Percentiles rank a stretch among this genome's conserved stretches.
Conservation (phyloP, 371 early-diverging fungal species). For the Lichtheimia corymbifera region DNA sequence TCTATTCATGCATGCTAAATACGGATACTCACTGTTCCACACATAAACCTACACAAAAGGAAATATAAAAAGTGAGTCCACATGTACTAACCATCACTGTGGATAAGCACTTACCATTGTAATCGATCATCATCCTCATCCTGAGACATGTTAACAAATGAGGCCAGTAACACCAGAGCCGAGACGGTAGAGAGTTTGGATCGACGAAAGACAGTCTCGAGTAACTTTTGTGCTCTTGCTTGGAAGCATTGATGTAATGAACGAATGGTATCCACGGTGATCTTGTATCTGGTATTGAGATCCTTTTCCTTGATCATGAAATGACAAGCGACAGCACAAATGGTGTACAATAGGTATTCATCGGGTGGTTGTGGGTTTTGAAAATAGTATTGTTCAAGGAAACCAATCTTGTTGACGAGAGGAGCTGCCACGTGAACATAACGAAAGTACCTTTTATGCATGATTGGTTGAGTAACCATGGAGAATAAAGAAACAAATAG, state of each 20-base stretch:
- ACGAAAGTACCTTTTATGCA: slow-evolving; percentile 32
- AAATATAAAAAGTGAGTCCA: not conserved
- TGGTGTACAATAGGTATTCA: slow-evolving; percentile 30
- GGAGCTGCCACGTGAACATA: slow-evolving; percentile 28
- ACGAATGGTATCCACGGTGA: slow-evolving; percentile 6
- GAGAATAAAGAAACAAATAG: not conserved
- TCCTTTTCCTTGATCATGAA: slow-evolving; percentile 2
- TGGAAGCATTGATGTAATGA: slow-evolving; percentile 13
- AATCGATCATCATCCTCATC: slow-evolving; percentile 5
- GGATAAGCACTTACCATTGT: slow-evolving; percentile 1
- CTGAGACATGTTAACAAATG: slow-evolving; percentile 16
- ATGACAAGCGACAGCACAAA: slow-evolving; percentile 22
- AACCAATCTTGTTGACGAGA: slow-evolving; percentile 40
- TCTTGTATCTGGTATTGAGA: slow-evolving; percentile 7
- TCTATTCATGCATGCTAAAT: not conserved
- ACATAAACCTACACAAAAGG: slow-evolving; percentile 3
- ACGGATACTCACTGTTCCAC: slow-evolving; percentile 4
- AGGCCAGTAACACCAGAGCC: slow-evolving; percentile 26
- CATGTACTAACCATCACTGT: not conserved
- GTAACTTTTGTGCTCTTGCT: slow-evolving; percentile 18
- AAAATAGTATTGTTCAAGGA: slow-evolving; percentile 40
- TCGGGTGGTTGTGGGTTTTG: slow-evolving; percentile 38
- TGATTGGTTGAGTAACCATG: not conserved
- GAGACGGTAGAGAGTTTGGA: slow-evolving; percentile 36
- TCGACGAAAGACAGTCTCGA: slow-evolving; percentile 23